Percentiles rank a stretch among this genome's conserved stretches.
Conservation (phyloP, 441 rosid genomes). For the Jatropha multifida region DNA sequence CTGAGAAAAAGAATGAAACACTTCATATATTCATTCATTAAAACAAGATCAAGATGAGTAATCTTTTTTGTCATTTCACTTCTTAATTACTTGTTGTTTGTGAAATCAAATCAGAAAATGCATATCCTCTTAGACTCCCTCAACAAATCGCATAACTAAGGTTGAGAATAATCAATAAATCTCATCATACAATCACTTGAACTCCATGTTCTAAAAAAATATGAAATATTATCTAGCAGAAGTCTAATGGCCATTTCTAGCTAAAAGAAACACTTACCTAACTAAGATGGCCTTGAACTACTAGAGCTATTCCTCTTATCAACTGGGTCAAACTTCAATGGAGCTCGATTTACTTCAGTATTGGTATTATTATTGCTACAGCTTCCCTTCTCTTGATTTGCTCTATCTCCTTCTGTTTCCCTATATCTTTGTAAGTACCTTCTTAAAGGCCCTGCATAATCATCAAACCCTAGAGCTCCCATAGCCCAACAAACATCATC, state of each 20-base stretch:
- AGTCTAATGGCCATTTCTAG: too few species aligned
- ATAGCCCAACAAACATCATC: conserved; percentile 64
- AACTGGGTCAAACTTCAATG: neutral
- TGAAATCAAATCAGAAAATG: too few species aligned
- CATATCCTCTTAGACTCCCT: too few species aligned
- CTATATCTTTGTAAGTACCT: conserved; percentile 47
- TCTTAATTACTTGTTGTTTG: too few species aligned
- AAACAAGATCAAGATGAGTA: too few species aligned
- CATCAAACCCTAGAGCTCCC: conserved; percentile 50
- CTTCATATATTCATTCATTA: neutral
- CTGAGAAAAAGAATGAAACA: neutral
- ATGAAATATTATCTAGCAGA: too few species aligned
- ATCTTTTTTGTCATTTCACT: too few species aligned
- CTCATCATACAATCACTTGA: too few species aligned
- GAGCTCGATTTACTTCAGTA: too few species aligned
- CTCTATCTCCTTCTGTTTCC: conserved; percentile 47
- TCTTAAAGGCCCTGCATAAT: conserved; percentile 36
- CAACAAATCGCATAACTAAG: too few species aligned
- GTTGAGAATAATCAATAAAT: too few species aligned
- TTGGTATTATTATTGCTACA: neutral
- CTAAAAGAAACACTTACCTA: neutral
- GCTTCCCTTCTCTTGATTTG: conserved; percentile 28
- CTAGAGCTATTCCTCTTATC: conserved; percentile 7
- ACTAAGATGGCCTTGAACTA: conserved; percentile 18
- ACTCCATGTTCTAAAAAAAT: neutral